Percentiles rank a stretch among this genome's conserved stretches.
Conservation (phyloP, 306 rosid genomes). For the Alnus glutinosa region DNA sequence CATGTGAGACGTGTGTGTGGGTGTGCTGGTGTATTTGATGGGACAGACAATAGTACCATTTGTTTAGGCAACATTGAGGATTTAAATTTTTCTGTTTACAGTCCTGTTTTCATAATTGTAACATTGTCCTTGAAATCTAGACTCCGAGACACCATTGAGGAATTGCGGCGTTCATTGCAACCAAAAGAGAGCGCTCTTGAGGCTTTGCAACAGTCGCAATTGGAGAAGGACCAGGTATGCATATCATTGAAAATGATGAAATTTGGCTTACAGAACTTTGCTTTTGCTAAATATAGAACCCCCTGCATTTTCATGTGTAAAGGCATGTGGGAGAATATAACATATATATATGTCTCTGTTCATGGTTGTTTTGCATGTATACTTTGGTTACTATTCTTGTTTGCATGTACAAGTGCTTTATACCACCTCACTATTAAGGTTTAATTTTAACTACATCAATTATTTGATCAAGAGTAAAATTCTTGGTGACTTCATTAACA, state of each 20-base stretch:
- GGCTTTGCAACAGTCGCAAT: slow-evolving; percentile 71
- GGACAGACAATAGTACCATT: slow-evolving; percentile 29
- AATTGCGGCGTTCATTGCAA: slow-evolving; percentile 70
- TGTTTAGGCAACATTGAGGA: background rate
- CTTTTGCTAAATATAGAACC: background rate
- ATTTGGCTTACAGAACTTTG: slow-evolving; percentile 10
- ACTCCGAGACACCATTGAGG: slow-evolving; percentile 93
- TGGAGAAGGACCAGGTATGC: slow-evolving; percentile 91
- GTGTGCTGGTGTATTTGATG: slow-evolving; percentile 8
- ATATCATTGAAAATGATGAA: slow-evolving; percentile 5
- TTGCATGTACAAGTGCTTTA: slow-evolving; percentile 9
- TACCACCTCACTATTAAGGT: background rate
- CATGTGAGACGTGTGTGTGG: slow-evolving; percentile 19
- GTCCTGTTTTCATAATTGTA: slow-evolving; percentile 28
- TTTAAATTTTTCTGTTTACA: background rate
- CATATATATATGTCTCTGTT: slow-evolving; percentile 13
- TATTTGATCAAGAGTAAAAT: background rate
- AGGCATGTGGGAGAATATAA: slow-evolving; percentile 11
- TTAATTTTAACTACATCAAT: background rate
- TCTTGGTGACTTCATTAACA: background rate
- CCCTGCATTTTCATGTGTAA: slow-evolving; percentile 8
- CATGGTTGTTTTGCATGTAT: slow-evolving; percentile 27
- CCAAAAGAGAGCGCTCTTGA: slow-evolving; percentile 90
- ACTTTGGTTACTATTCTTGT: background rate
- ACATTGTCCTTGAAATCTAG: slow-evolving; percentile 42